A percentile compares a stretch with the other conserved stretches of the same genome.
Conservation (phyloP, 2,329 filamentous ascomycete species). For the Xylariaceae sp. region DNA sequence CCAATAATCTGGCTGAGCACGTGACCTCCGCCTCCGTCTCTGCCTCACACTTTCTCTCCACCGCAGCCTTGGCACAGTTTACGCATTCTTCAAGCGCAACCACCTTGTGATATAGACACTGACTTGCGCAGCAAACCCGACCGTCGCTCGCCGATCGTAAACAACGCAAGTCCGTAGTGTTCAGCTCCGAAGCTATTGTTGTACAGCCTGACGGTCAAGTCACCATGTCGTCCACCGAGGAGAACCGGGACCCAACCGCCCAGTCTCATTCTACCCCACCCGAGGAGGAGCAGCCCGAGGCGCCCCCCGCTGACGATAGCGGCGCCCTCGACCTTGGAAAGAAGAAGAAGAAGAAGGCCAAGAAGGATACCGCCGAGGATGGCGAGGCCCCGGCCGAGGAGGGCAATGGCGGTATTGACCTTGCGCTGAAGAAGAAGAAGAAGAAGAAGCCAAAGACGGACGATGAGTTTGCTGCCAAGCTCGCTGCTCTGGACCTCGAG, state of each 20-base stretch:
- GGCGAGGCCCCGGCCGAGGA: slow-evolving; percentile 47
- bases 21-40: slow-evolving; percentile 5
- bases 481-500: slow-evolving; percentile 57
- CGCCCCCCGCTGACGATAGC: slow-evolving; percentile 42
- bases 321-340: slow-evolving; percentile 60
- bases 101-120: not conserved
- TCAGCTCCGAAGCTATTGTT: slow-evolving; percentile 80
- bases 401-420: slow-evolving; percentile 52
- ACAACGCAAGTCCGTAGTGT: slow-evolving; percentile 88
- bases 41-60: slow-evolving; percentile 5
- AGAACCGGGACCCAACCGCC: slow-evolving; percentile 68
- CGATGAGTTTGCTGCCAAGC: slow-evolving; percentile 52
- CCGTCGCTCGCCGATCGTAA: slow-evolving; percentile 50
- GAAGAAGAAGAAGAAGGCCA: slow-evolving; percentile 58
- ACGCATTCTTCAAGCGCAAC: not conserved
- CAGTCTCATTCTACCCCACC: slow-evolving; percentile 56
- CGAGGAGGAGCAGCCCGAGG: slow-evolving; percentile 32
- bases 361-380: slow-evolving; percentile 48
- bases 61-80: not conserved
- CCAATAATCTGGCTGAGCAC: too few species aligned
- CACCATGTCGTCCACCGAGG: slow-evolving; percentile 65
- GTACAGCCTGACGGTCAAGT: slow-evolving; percentile 88
- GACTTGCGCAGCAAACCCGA: slow-evolving; percentile 19
- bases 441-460: slow-evolving; percentile 45
- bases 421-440: slow-evolving; percentile 85